Conservation (phyloP, 345 rosid genomes). For the Hirschfeldia incana region DNA sequence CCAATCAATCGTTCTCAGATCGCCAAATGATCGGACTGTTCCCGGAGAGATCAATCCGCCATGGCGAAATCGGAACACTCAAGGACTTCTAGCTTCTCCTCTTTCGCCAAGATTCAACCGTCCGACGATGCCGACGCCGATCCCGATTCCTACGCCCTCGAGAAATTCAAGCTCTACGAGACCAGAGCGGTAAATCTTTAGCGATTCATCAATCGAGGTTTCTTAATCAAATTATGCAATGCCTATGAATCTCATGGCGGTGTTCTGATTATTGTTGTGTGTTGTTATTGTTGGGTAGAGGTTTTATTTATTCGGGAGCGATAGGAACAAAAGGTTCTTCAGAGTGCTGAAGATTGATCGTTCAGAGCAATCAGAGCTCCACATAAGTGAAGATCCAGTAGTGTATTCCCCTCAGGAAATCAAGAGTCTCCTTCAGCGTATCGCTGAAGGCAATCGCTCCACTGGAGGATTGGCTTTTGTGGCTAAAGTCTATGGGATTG, state of each 20-base stretch:
- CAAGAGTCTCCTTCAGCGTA: slow-evolving; percentile 88
- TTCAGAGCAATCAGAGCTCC: slow-evolving; percentile 91
- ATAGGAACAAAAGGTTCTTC: slow-evolving; percentile 76
- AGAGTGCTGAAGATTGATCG: slow-evolving; percentile 94
- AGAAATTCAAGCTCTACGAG: slow-evolving; percentile 94
- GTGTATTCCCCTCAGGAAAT: slow-evolving; percentile 85
- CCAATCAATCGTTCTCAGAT: not conserved
- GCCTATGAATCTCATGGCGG: not conserved
- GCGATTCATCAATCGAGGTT: not conserved
- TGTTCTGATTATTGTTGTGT: not conserved
- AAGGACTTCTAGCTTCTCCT: slow-evolving; percentile 33
- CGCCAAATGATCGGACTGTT: not conserved
- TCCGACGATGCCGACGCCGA: slow-evolving; percentile 62
- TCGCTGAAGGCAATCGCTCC: slow-evolving; percentile 90
- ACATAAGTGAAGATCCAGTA: slow-evolving; percentile 92
- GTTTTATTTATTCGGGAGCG: slow-evolving; percentile 92
- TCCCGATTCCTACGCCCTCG: slow-evolving; percentile 72
- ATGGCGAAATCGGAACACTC: slow-evolving; percentile 67
- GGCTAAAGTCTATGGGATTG: slow-evolving; percentile 87
- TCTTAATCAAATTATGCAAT: too few species aligned
- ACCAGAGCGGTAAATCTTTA: slow-evolving; percentile 72
- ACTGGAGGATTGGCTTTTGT: slow-evolving; percentile 84
- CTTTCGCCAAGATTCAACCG: slow-evolving; percentile 67
- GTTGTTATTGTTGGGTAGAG: slow-evolving; percentile 46
- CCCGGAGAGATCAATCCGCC: not conserved